Conservation (phyloP, 169 alveolate species). For the Cryptosporidium tyzzeri region DNA sequence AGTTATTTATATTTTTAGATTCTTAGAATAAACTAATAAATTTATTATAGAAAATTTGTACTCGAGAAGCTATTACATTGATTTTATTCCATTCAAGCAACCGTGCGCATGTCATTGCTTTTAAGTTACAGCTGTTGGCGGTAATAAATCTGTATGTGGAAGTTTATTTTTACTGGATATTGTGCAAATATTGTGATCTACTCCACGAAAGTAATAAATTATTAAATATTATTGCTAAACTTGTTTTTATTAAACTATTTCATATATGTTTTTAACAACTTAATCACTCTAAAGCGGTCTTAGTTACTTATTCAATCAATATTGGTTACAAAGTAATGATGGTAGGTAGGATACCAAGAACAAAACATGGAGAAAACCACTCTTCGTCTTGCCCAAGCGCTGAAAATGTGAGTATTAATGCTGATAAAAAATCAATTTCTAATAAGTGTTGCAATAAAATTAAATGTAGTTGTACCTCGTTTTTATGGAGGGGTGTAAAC, state of each 20-base stretch:
- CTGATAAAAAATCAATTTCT: neutral
- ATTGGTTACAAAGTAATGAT: neutral
- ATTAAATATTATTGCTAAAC: neutral
- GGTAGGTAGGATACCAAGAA: neutral
- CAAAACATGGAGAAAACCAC: neutral
- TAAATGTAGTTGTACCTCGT: constrained; percentile 75
- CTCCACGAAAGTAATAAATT: too few species aligned
- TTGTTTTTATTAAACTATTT: neutral
- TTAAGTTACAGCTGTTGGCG: neutral
- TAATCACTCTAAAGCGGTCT: neutral
- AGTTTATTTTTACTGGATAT: neutral
- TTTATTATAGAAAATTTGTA: too few species aligned
- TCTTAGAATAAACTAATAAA: too few species aligned
- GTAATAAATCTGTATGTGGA: neutral
- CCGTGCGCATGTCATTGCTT: neutral
- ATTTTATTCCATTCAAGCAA: neutral
- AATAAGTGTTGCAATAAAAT: constrained; percentile 24
- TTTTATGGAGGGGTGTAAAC: constrained; percentile 79
- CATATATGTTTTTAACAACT: too few species aligned
- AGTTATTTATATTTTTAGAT: too few species aligned
- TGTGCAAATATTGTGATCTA: neutral
- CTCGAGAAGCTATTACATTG: neutral
- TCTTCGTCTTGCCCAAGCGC: neutral
- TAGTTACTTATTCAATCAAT: neutral
- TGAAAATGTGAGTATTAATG: neutral